These are phyloP conservation scores for Neurospora sp. DNA, from an alignment of 495 filamentous ascomycete genomes.

Conservation along the genomic window DNA sequence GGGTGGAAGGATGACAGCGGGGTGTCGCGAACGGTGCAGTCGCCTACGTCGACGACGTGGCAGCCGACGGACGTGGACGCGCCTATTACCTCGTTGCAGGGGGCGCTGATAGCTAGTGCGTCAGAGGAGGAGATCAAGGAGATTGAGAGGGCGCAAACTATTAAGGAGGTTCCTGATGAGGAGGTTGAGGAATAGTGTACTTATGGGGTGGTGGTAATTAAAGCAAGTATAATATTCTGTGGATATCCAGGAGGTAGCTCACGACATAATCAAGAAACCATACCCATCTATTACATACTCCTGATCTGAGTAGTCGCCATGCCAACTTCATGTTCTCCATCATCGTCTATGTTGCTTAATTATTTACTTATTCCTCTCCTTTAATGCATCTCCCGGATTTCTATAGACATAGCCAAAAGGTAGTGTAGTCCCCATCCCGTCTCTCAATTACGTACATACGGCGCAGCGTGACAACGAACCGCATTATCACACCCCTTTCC, in stretches of 20 bases:
- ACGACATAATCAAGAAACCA: background rate
- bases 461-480: background rate
- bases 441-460: background rate
- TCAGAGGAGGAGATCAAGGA: slow-evolving; percentile 28
- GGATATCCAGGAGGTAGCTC: background rate
- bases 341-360: background rate
- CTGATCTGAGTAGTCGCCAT: background rate
- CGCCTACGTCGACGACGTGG: slow-evolving; percentile 35
- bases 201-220: background rate
- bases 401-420: background rate
- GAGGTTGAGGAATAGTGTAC: slow-evolving; percentile 5
- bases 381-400: background rate
- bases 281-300: background rate
- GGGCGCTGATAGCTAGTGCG: slow-evolving; percentile 18
- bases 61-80: slow-evolving; percentile 28
- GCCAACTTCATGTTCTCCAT: background rate
- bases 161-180: slow-evolving; percentile 23
- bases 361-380: background rate
- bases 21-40: slow-evolving; percentile 26
- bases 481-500: background rate
- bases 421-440: background rate
- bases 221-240: background rate
- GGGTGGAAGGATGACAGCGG: slow-evolving; percentile 19
- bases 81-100: slow-evolving; percentile 22
- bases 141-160: slow-evolving; percentile 27